Percentiles rank a stretch among this genome's conserved stretches.
phyloP scores from a whole-genome alignment of 305 asterid species.

The Andrographis paniculata region DNA sequence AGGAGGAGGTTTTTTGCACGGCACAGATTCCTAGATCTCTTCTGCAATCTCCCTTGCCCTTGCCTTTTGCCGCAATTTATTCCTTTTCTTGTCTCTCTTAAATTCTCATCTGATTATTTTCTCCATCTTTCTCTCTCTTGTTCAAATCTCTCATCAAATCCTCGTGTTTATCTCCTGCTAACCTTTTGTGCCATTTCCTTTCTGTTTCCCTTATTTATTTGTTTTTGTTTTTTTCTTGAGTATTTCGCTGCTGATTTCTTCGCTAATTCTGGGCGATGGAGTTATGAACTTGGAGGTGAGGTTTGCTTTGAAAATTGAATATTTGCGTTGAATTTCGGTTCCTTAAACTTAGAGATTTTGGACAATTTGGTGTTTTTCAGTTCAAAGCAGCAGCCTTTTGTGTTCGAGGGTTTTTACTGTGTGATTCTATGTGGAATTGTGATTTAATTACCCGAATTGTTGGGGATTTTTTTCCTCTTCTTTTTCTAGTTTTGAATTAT shows the following conservation, averaged over 20 bases:
- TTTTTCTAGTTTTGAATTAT: conserved; percentile 19
- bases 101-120: conserved; percentile 24
- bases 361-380: conserved; percentile 16
- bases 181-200: background rate
- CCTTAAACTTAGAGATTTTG: too few relatives aligned
- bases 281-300: conserved; percentile 30
- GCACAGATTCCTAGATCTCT: conserved; percentile 93
- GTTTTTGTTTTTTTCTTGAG: conserved; percentile 8
- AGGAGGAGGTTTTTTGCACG: conserved; percentile 78
- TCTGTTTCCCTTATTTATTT: conserved; percentile 16
- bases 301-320: background rate
- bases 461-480: background rate
- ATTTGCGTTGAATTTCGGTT: too few relatives aligned
- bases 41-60: conserved; percentile 52
- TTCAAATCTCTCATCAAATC: conserved; percentile 8
- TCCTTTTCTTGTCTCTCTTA: conserved; percentile 35
- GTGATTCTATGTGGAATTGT: conserved; percentile 32
- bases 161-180: conserved; percentile 9
- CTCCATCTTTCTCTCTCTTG: conserved; percentile 22
- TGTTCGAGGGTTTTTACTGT: conserved; percentile 18
- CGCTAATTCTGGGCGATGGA: conserved; percentile 14
- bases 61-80: conserved; percentile 81
- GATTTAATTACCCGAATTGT: conserved; percentile 22
- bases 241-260: conserved; percentile 16
- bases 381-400: conserved; percentile 19